Evolutionary conservation across 768 basidiomycete genomes (phyloP).

Genomic region (Mycena chlorophos): DNA sequence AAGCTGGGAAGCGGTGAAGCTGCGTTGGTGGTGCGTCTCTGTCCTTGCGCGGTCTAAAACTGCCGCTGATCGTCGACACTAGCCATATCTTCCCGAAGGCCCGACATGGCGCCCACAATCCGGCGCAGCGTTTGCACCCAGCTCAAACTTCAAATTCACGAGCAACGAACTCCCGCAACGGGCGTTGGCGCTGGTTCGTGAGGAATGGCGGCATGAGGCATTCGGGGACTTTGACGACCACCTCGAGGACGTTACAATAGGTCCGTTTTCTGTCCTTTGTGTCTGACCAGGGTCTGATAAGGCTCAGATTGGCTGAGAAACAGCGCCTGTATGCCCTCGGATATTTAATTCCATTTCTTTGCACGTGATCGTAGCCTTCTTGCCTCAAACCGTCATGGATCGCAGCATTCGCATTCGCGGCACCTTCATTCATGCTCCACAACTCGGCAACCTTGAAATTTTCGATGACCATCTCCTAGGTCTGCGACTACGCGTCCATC

Average conservation of each 20-base stretch:
- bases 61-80: background rate
- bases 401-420: conserved; percentile 41
- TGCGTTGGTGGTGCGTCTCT: conserved; percentile 57
- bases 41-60: background rate
- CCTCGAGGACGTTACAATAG: conserved; percentile 68
- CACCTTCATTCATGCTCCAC: conserved; percentile 58
- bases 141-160: conserved; percentile 49
- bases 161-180: conserved; percentile 45
- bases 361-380: background rate
- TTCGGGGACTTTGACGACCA: conserved; percentile 86
- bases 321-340: conserved; percentile 33
- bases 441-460: conserved; percentile 54
- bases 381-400: background rate
- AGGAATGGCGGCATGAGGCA: conserved; percentile 50
- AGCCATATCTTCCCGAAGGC: conserved; percentile 54
- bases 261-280: conserved; percentile 32
- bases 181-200: conserved; percentile 51
- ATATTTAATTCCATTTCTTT: conserved; percentile 8
- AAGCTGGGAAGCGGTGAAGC: conserved; percentile 51
- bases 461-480: conserved; percentile 58
- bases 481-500: conserved; percentile 14
- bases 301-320: conserved; percentile 48
- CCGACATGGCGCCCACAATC: conserved; percentile 51
- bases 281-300: conserved; percentile 6
- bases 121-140: conserved; percentile 44